phyloP scores from a whole-genome alignment of 805 yeast genomes.

The Tetrapisispora nanseiensis region DNA sequence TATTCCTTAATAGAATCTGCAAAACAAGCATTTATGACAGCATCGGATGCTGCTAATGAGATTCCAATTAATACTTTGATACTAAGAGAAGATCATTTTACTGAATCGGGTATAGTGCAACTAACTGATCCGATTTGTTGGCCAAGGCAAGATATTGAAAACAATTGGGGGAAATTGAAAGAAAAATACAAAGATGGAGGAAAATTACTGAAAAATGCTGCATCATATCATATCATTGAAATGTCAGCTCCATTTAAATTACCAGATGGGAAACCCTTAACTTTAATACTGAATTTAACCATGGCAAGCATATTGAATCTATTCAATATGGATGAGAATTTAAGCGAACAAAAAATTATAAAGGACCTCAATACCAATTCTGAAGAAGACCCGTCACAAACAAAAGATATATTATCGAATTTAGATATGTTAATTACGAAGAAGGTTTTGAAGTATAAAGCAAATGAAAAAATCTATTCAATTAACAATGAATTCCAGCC shows the following conservation, averaged over 20 bases:
- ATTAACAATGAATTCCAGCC: background rate
- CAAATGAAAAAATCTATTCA: background rate
- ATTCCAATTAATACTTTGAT: background rate
- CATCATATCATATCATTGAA: background rate
- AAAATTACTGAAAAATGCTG: background rate
- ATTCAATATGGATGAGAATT: background rate
- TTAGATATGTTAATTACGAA: background rate
- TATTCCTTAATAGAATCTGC: background rate
- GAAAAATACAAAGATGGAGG: background rate
- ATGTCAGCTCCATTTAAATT: background rate
- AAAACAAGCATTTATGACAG: background rate
- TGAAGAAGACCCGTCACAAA: too few species aligned
- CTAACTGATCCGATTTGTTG: background rate
- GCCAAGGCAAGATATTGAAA: background rate
- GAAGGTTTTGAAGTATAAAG: background rate
- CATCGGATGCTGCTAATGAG: too few species aligned
- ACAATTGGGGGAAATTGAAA: background rate
- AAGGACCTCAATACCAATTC: background rate
- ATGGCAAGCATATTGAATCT: constrained; percentile 1
- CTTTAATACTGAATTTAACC: background rate
- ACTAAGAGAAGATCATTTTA: background rate
- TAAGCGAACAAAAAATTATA: background rate
- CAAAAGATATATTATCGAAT: background rate
- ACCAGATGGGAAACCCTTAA: background rate
- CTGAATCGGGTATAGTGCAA: background rate